Evolutionary conservation across 768 basidiomycete species (phyloP).

Genomic region (Podaxis sp.): DNA sequence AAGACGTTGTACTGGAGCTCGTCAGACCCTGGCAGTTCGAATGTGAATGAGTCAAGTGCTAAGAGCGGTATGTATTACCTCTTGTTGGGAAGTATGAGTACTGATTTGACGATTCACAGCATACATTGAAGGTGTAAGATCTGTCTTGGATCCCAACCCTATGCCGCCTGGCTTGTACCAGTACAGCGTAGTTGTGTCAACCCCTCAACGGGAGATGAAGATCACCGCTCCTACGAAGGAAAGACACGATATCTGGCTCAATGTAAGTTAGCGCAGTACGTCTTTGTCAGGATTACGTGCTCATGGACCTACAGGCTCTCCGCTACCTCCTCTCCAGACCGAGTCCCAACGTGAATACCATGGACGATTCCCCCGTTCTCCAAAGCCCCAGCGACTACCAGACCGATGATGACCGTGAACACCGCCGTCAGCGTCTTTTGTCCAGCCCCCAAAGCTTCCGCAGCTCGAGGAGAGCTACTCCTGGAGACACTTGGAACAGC

Average conservation of each 20-base stretch:
- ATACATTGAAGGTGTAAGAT: slow-evolving; percentile 89
- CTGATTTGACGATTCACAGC: slow-evolving; percentile 43
- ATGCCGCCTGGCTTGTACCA: slow-evolving; percentile 92
- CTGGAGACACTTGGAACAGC: slow-evolving; percentile 67
- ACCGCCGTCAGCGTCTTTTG: slow-evolving; percentile 41
- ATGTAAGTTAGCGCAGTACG: slow-evolving; percentile 48
- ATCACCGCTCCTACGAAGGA: slow-evolving; percentile 96
- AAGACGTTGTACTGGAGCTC: slow-evolving; percentile 98
- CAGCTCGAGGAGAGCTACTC: slow-evolving; percentile 58
- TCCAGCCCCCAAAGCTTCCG: slow-evolving; percentile 76
- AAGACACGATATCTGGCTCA: slow-evolving; percentile 95
- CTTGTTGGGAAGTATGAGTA: neutral
- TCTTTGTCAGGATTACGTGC: slow-evolving; percentile 16
- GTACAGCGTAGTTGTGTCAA: slow-evolving; percentile 91
- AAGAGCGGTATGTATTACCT: slow-evolving; percentile 81
- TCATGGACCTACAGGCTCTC: slow-evolving; percentile 61
- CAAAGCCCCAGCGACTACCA: slow-evolving; percentile 52
- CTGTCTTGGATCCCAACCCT: slow-evolving; percentile 94
- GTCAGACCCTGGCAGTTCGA: slow-evolving; percentile 86
- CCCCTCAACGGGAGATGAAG: slow-evolving; percentile 95
- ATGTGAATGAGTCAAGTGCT: slow-evolving; percentile 88
- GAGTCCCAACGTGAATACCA: slow-evolving; percentile 36
- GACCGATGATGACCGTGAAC: slow-evolving; percentile 46
- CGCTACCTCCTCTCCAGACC: slow-evolving; percentile 88
- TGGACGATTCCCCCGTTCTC: slow-evolving; percentile 35